Evolutionary conservation across 2,329 filamentous ascomycete species (phyloP).

Genomic region (Emericellopsis atlantica): DNA sequence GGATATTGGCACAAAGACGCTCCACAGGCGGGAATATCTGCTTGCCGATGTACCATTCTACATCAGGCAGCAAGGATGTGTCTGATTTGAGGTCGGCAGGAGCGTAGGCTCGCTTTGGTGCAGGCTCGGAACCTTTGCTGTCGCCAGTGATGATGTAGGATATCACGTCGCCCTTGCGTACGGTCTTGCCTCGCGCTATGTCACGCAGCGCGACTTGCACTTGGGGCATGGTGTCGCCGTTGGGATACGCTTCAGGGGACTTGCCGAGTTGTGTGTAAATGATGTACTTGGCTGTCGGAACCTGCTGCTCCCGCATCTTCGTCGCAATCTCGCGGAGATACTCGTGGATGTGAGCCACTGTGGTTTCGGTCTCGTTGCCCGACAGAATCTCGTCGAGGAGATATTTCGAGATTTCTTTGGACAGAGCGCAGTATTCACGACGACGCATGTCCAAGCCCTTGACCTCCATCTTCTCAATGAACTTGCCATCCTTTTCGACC

Average conservation of each 20-base stretch:
- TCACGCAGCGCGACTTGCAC: slow-evolving; percentile 90
- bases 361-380: slow-evolving; percentile 79
- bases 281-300: slow-evolving; percentile 80
- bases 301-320: slow-evolving; percentile 71
- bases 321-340: slow-evolving; percentile 74
- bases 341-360: slow-evolving; percentile 84
- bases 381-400: slow-evolving; percentile 92
- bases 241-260: slow-evolving; percentile 83
- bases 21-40: slow-evolving; percentile 97
- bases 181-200: slow-evolving; percentile 70
- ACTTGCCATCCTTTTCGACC: slow-evolving; percentile 79
- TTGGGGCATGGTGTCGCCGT: slow-evolving; percentile 89
- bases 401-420: slow-evolving; percentile 84
- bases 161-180: slow-evolving; percentile 92
- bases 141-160: slow-evolving; percentile 86
- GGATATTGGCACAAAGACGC: slow-evolving; percentile 91
- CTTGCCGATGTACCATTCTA: slow-evolving; percentile 98
- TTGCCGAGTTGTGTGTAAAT: slow-evolving; percentile 98
- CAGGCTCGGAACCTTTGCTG: slow-evolving; percentile 49
- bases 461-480: slow-evolving; percentile 88
- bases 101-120: slow-evolving; percentile 81
- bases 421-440: slow-evolving; percentile 89
- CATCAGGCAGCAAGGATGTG: slow-evolving; percentile 66
- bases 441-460: slow-evolving; percentile 98
- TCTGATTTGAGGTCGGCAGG: slow-evolving; percentile 72